Conservation (phyloP, 1,284 basidiomycete genomes). For the Chalciporus sp. region DNA sequence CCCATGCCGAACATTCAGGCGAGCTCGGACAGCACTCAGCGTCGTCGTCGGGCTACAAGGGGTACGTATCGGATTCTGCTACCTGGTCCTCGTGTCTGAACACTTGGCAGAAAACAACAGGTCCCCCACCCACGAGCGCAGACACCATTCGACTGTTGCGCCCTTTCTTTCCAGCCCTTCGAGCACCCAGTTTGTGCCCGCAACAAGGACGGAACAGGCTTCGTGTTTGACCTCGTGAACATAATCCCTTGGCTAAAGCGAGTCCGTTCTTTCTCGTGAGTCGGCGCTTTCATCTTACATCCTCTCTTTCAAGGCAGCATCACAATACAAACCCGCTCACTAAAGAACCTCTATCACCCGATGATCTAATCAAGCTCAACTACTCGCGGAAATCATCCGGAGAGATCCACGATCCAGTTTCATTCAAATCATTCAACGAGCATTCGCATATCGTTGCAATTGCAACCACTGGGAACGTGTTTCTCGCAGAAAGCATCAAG, state of each 20-base stretch:
- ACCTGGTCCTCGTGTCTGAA: background rate
- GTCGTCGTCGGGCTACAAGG: constrained; percentile 71
- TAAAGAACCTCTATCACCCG: constrained; percentile 75
- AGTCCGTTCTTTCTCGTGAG: constrained; percentile 34
- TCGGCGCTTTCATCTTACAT: constrained; percentile 20
- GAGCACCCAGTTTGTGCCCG: constrained; percentile 86
- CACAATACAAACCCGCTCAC: constrained; percentile 86
- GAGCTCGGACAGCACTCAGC: constrained; percentile 75
- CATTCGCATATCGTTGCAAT: constrained; percentile 92
- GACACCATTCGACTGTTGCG: constrained; percentile 91
- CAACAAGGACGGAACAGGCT: constrained; percentile 76
- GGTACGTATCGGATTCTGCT: constrained; percentile 44
- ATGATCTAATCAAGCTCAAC: constrained; percentile 86
- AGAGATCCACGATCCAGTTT: constrained; percentile 88
- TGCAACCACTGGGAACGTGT: constrained; percentile 90
- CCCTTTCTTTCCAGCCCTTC: constrained; percentile 91
- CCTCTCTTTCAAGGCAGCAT: constrained; percentile 55
- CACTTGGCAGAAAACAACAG: constrained; percentile 59
- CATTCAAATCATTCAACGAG: constrained; percentile 90
- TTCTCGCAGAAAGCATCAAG: constrained; percentile 87
- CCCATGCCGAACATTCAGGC: constrained; percentile 81
- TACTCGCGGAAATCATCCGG: constrained; percentile 82
- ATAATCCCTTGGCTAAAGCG: constrained; percentile 94
- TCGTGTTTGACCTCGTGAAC: constrained; percentile 85
- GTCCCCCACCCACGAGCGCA: constrained; percentile 59